phyloP scores from a whole-genome alignment of 257 asterid species.

The Solanum paucissectum region DNA sequence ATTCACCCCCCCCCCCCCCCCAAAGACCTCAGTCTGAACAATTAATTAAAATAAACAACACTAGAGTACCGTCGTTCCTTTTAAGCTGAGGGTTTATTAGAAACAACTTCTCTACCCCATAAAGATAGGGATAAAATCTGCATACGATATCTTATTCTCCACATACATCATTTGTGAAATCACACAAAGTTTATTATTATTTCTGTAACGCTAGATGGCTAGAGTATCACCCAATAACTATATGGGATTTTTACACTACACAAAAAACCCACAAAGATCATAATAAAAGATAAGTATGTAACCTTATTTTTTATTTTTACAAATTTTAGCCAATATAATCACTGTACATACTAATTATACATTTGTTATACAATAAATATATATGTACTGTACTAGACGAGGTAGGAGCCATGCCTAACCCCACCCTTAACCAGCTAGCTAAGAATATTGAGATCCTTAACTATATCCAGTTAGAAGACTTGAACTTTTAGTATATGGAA shows the following conservation, averaged over 20 bases:
- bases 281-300: background rate
- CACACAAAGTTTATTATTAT: background rate
- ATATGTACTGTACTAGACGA: too few relatives aligned
- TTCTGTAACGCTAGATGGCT: too few relatives aligned
- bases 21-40: background rate
- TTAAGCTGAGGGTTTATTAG: too few relatives aligned
- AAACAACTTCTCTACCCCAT: background rate
- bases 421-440: too few relatives aligned
- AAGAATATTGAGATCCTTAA: too few relatives aligned
- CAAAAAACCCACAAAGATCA: background rate
- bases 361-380: background rate
- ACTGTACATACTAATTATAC: background rate
- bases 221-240: background rate
- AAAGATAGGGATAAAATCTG: background rate
- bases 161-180: background rate
- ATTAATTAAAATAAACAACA: background rate
- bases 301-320: background rate
- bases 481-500: too few relatives aligned
- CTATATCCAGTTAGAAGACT: too few relatives aligned
- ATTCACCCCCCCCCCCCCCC: too few relatives aligned
- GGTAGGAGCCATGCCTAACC: too few relatives aligned
- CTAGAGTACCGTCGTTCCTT: background rate
- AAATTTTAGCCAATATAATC: background rate
- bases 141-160: background rate
- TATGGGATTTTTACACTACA: background rate